A percentile compares a stretch with the other conserved stretches of the same genome.
phyloP scores from a whole-genome alignment of 1,284 basidiomycete genomes.

The Bjerkandera adusta region DNA sequence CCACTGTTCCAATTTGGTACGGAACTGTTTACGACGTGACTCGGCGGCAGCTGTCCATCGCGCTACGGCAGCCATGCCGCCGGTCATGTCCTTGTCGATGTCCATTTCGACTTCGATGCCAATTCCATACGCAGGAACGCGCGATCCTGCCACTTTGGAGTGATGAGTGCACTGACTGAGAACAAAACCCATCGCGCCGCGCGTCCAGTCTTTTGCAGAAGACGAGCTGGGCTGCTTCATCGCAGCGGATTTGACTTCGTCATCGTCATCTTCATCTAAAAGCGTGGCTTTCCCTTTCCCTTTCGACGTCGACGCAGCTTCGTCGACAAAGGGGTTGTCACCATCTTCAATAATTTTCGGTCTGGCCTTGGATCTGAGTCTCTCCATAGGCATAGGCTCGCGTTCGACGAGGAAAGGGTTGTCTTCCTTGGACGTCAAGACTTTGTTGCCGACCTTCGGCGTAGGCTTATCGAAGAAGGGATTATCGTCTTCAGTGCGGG shows the following conservation, averaged over 20 bases:
- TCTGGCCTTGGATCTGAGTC: too few species aligned
- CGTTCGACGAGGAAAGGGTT: slow-evolving; percentile 71
- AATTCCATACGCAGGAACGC: slow-evolving; percentile 75
- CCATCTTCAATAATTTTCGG: slow-evolving; percentile 49
- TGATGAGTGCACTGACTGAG: slow-evolving; percentile 69
- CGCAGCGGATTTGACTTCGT: slow-evolving; percentile 45
- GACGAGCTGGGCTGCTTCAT: slow-evolving; percentile 28
- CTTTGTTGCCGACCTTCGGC: slow-evolving; percentile 15
- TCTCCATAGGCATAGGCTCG: slow-evolving; percentile 25
- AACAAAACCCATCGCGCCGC: slow-evolving; percentile 75
- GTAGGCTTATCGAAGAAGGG: slow-evolving; percentile 54
- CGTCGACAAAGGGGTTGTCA: slow-evolving; percentile 70
- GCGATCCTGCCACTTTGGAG: slow-evolving; percentile 58
- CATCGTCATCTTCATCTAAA: slow-evolving; percentile 52
- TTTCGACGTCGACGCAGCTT: slow-evolving; percentile 17
- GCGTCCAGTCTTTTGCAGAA: slow-evolving; percentile 63
- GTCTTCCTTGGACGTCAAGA: slow-evolving; percentile 41
- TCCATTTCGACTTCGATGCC: slow-evolving; percentile 84
- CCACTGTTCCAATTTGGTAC: slow-evolving; percentile 62
- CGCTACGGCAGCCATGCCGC: slow-evolving; percentile 81
- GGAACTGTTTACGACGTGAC: slow-evolving; percentile 54
- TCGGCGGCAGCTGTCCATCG: slow-evolving; percentile 75
- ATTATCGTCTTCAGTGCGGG: slow-evolving; percentile 53
- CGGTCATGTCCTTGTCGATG: slow-evolving; percentile 72
- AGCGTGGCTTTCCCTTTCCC: slow-evolving; percentile 9